These are phyloP conservation scores for Parmelia sp. DNA, from an alignment of 495 filamentous ascomycete species.

Conservation along the genomic window DNA sequence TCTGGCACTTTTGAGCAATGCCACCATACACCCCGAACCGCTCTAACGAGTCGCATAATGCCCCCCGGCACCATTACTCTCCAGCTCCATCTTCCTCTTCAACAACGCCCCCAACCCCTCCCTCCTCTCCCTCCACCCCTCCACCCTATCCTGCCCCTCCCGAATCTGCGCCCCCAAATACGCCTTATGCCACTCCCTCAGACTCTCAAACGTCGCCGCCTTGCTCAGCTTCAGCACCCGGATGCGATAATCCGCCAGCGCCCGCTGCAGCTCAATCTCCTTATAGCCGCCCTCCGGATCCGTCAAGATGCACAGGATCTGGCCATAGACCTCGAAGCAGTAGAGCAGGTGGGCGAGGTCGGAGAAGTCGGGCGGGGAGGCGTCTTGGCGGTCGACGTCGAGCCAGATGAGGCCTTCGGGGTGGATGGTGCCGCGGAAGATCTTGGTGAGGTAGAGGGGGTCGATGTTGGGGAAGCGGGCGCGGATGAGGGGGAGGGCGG, in stretches of 20 bases:
- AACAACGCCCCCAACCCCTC: slow-evolving; percentile 16
- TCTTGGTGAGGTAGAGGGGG: slow-evolving; percentile 22
- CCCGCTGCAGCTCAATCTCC: slow-evolving; percentile 20
- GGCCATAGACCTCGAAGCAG: slow-evolving; percentile 25
- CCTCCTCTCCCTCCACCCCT: slow-evolving; percentile 21
- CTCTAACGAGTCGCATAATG: too few species aligned
- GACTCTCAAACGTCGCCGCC: slow-evolving; percentile 21
- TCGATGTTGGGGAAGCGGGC: slow-evolving; percentile 22
- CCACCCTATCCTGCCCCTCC: slow-evolving; percentile 18
- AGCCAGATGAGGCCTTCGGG: slow-evolving; percentile 21
- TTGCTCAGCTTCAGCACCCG: slow-evolving; percentile 17
- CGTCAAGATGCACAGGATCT: slow-evolving; percentile 17
- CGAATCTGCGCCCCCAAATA: slow-evolving; percentile 13
- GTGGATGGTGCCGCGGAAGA: slow-evolving; percentile 23
- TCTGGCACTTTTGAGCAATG: too few species aligned
- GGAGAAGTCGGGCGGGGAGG: slow-evolving; percentile 44
- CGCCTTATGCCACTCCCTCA: slow-evolving; percentile 22
- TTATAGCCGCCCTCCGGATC: neutral
- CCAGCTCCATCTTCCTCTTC: slow-evolving; percentile 8
- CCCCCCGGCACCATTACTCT: too few species aligned
- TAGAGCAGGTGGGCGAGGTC: slow-evolving; percentile 67
- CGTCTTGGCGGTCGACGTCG: slow-evolving; percentile 33
- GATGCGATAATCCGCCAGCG: slow-evolving; percentile 19
- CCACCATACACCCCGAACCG: too few species aligned
- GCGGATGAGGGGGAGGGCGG: slow-evolving; percentile 16